Base-by-base conservation (phyloP, 2,329 filamentous ascomycete genomes). In the Nigrospora oryzae region DNA sequence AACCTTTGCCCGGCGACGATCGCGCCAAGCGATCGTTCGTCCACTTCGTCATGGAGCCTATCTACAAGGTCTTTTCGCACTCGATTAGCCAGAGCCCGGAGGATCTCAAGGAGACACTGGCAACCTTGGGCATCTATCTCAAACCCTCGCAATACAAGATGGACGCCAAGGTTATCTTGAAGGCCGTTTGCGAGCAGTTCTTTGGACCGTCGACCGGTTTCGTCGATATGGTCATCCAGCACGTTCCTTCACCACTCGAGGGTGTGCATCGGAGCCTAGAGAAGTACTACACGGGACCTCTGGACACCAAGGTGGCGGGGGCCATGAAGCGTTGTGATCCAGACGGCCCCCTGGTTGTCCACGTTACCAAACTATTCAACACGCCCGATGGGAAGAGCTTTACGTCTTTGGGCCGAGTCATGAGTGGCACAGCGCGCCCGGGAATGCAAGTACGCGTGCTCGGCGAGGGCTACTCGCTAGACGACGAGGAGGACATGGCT, bases 401-500 rank as follows among this genome's bases (percentile, higher is more conserved):
- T 66, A 77, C 91, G 62, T 85, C 89, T 0, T 86, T 97, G 54
- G 93, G 93, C 12, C 81, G 91, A 51, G 89, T 98, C 2, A 78
- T 97, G 74, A 96, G 91, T 58, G 93, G 93, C 45, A 93, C 88
- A 30, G 93, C 86, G 19, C 82, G 81, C 31, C 85, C 89, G 16
- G 86, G 87, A 15, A 77, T 85, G 58, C 81, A 88, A 53, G 89
- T 98, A 14, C 83, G 93, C 36, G 90, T 98, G 12, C 79, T 98
- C 1, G 93, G 93, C 40, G 93, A 98, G 62, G 87, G 87, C 6
- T 98, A 97, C 65, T 96, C 90, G 5, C 79, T 95, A 13, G 93
- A 98, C 53, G 93, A 98, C 52, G 90, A 97, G 60, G 93, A 98
- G 72, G 93, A 98, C 58, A 97, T 97, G 89, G 86, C 84, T 0